Base-by-base conservation (phyloP, 352 stramenopile genomes). In the Pythium phragmitis region DNA sequence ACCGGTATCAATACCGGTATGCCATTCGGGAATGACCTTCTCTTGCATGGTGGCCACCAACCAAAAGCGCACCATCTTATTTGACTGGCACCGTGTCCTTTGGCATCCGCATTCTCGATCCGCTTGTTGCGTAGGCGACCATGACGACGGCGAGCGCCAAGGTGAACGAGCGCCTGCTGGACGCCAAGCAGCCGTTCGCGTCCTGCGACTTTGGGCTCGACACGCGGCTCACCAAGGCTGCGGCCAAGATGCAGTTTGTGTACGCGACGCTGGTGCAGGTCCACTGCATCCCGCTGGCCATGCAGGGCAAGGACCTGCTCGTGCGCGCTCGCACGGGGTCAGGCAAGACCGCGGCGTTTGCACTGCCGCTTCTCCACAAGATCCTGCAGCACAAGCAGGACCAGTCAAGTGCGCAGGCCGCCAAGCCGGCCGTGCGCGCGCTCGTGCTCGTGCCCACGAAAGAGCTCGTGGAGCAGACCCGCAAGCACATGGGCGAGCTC, bases 361-460 rank as follows among this genome's bases (percentile, higher is more conserved):
- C 88, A 57, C 68, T 98, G 58, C 94, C 94, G 23, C 65, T 97
- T 30, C 67, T 98, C 57, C 91, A 98, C 72, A 98, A 98, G 75
- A 82, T 98, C 19, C 67, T 98, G 55, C 71, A 85, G 65, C 76
- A 79, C 56, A 97, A 97, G 64, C 63, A 87, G 59, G 70, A 92
- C 55, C 64, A 76, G 51, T 75, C 77, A 28, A 69, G 63, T 19
- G 59, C 54, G 4, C 57, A 63, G 7, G 62, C 67, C 17, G 64
- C 65, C 33, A 74, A 86, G 42, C 74, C 78, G 9, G 74, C 70
- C 0, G 76, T 93, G 34, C 86, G 87, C 47, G 92, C 86, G 26
- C 81, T 99, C 7, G 90, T 99, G 60, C 82, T 99, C 37, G 96
- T 99, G 57, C 97, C 97, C 6, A 99, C 97, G 8, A 91, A 97